Conservation (phyloP, 2,329 filamentous ascomycete genomes). For the Tolypocladium inflatum region DNA sequence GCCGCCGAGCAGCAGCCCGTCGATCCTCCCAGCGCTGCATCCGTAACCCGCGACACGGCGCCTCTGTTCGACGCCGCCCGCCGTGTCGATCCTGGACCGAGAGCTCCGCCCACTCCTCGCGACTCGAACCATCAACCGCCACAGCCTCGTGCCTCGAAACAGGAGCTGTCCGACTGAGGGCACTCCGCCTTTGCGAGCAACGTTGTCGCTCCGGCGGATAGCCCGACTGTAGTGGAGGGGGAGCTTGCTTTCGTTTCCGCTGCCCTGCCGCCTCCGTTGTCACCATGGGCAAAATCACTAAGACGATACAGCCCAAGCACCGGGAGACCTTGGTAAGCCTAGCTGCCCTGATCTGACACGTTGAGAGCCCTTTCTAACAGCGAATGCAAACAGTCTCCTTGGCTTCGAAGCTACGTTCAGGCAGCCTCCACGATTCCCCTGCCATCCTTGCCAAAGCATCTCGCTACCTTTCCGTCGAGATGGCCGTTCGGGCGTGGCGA, state of each 20-base stretch:
- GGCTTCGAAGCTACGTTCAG: slow-evolving; percentile 72
- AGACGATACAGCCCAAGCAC: slow-evolving; percentile 58
- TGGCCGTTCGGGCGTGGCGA: slow-evolving; percentile 97
- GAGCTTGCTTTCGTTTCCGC: slow-evolving; percentile 36
- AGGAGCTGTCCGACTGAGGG: slow-evolving; percentile 22
- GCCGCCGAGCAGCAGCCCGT: background rate
- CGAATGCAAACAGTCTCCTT: slow-evolving; percentile 58
- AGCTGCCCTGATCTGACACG: background rate
- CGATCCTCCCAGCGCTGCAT: background rate
- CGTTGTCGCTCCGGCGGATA: slow-evolving; percentile 30
- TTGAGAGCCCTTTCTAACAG: background rate
- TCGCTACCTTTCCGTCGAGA: slow-evolving; percentile 72
- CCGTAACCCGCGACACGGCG: background rate
- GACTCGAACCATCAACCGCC: background rate
- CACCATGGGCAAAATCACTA: slow-evolving; percentile 61
- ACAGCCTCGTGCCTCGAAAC: background rate
- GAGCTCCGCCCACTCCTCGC: slow-evolving; percentile 3
- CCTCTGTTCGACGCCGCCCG: background rate
- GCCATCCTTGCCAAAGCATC: slow-evolving; percentile 65
- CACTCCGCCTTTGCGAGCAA: slow-evolving; percentile 21
- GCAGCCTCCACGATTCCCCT: slow-evolving; percentile 59
- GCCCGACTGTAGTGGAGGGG: slow-evolving; percentile 46
- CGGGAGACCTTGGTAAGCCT: slow-evolving; percentile 53
- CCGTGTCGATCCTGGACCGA: background rate
- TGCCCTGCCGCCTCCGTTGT: slow-evolving; percentile 48